A percentile compares a stretch with the other conserved stretches of the same genome.
Conservation (phyloP, 1,139 yeast genomes). For the Hanseniaspora uvarum region DNA sequence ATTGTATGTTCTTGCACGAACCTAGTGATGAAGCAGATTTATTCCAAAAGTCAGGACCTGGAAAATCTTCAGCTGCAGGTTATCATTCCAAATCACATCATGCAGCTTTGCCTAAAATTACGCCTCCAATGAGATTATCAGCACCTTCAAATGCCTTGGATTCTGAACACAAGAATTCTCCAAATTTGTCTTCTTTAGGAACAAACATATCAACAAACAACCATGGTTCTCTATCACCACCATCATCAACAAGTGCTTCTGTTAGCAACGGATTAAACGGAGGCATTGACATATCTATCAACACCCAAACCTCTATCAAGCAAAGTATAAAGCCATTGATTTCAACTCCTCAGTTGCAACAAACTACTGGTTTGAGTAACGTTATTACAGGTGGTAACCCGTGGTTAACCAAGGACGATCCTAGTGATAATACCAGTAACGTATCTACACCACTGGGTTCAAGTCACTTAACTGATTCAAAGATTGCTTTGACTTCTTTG, state of each 20-base stretch:
- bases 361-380: conserved; percentile 1
- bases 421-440: background rate
- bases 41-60: conserved; percentile 48
- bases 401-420: conserved; percentile 24
- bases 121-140: conserved; percentile 48
- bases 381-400: conserved; percentile 21
- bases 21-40: conserved; percentile 99
- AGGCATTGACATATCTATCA: background rate
- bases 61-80: background rate
- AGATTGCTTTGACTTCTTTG: background rate
- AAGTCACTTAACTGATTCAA: conserved; percentile 11
- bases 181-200: background rate
- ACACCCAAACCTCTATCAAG: background rate
- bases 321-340: conserved; percentile 6
- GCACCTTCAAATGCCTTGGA: conserved; percentile 18
- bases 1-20: conserved; percentile 97
- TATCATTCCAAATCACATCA: conserved; percentile 16
- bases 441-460: conserved; percentile 10
- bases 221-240: conserved; percentile 4
- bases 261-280: background rate
- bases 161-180: conserved; percentile 14
- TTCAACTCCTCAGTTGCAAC: conserved; percentile 3
- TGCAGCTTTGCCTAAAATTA: conserved; percentile 24
- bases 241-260: conserved; percentile 1
- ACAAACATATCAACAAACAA: background rate